A percentile compares a stretch with the other conserved stretches of the same genome.
These are phyloP conservation scores for Durotheca rogersii DNA, from an alignment of 495 filamentous ascomycete genomes.

Conservation along the genomic window DNA sequence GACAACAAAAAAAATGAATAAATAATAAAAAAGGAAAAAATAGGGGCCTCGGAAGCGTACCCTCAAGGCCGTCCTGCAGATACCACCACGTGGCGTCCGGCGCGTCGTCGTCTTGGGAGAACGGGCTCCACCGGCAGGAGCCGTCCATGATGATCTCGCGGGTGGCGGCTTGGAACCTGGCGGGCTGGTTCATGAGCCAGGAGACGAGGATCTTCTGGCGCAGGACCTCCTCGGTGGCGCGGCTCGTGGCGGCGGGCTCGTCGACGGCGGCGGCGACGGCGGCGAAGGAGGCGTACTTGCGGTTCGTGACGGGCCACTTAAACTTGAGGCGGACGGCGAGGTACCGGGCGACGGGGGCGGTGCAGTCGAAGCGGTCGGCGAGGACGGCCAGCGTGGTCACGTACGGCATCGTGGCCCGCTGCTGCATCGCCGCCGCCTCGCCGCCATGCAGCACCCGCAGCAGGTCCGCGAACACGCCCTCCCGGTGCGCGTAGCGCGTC, in stretches of 20 bases:
- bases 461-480: slow-evolving; percentile 56
- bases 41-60: slow-evolving; percentile 42
- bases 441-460: slow-evolving; percentile 57
- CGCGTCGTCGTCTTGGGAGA: slow-evolving; percentile 39
- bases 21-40: no score
- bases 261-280: slow-evolving; percentile 40
- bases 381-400: slow-evolving; percentile 65
- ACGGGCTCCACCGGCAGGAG: slow-evolving; percentile 60
- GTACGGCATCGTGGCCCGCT: slow-evolving; percentile 49
- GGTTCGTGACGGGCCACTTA: slow-evolving; percentile 49
- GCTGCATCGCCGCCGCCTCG: slow-evolving; percentile 33
- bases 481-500: slow-evolving; percentile 50
- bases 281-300: slow-evolving; percentile 43
- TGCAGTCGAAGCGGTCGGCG: slow-evolving; percentile 64
- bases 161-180: slow-evolving; percentile 54
- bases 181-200: slow-evolving; percentile 56
- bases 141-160: slow-evolving; percentile 65
- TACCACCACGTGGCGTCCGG: slow-evolving; percentile 66
- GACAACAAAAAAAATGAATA: no score
- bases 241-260: slow-evolving; percentile 37
- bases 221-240: slow-evolving; percentile 53
- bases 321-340: slow-evolving; percentile 41
- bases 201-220: slow-evolving; percentile 66
- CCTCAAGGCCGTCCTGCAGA: slow-evolving; percentile 71
- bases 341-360: slow-evolving; percentile 48